These are phyloP conservation scores for Vinca minor DNA, from an alignment of 257 asterid species.

Conservation along the genomic window DNA sequence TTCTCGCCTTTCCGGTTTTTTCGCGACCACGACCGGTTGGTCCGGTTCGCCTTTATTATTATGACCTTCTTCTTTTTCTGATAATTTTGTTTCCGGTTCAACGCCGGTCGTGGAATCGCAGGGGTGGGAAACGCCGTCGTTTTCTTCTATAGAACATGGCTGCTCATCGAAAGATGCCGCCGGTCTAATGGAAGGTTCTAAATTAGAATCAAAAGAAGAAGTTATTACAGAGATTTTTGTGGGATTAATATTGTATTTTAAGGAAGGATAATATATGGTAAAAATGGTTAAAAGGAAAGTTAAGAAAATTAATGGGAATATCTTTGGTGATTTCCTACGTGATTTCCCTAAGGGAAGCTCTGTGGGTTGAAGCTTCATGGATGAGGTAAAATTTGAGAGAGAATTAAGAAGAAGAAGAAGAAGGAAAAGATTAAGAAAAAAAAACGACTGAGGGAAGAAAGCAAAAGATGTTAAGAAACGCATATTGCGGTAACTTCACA, in stretches of 20 bases:
- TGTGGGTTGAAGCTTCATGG: slow-evolving; percentile 49
- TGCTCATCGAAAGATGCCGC: background rate
- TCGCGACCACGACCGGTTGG: slow-evolving; percentile 3
- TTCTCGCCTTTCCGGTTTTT: slow-evolving; percentile 10
- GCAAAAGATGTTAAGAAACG: slow-evolving; percentile 15
- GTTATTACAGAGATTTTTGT: background rate
- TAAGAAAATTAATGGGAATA: slow-evolving; percentile 37
- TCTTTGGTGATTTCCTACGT: slow-evolving; percentile 33
- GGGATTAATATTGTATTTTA: slow-evolving; percentile 4
- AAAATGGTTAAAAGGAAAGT: slow-evolving; percentile 17
- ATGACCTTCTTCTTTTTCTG: background rate
- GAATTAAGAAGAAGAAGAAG: no score
- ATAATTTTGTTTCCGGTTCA: no score
- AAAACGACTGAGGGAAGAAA: background rate
- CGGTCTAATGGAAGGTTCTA: background rate
- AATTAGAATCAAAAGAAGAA: slow-evolving; percentile 2
- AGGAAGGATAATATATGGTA: slow-evolving; percentile 7
- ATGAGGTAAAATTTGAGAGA: background rate
- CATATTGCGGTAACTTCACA: slow-evolving; percentile 17
- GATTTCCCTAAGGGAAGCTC: slow-evolving; percentile 45
- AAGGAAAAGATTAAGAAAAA: background rate
- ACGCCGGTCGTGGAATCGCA: background rate
- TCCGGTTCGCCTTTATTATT: slow-evolving; percentile 2
- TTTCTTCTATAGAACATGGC: background rate
- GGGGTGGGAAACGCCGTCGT: background rate